Percentiles rank a stretch among this genome's conserved stretches.
Conservation (phyloP, 176 grass and related monocot species). For the Leersia perrieri region DNA sequence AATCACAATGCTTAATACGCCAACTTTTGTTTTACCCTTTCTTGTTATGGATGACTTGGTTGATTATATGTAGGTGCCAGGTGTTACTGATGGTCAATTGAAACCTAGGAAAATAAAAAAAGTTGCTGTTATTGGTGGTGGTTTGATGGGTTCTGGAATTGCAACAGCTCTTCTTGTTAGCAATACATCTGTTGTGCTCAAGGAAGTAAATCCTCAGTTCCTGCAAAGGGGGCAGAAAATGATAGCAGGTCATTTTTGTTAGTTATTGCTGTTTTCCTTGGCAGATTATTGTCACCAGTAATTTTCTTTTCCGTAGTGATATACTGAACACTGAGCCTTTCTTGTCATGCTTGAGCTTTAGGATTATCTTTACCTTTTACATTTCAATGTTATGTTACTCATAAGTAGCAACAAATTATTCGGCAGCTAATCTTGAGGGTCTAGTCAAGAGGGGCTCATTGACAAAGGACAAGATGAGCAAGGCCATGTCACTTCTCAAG, state of each 20-base stretch:
- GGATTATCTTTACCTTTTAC: not conserved
- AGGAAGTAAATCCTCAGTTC: slow-evolving; percentile 88
- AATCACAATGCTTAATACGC: not conserved
- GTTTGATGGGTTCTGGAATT: slow-evolving; percentile 99
- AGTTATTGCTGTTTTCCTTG: not conserved
- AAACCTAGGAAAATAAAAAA: slow-evolving; percentile 89
- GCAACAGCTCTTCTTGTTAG: slow-evolving; percentile 89
- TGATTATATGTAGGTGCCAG: slow-evolving; percentile 68
- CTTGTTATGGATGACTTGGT: slow-evolving; percentile 8
- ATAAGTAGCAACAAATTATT: not conserved
- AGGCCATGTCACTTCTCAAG: slow-evolving; percentile 82
- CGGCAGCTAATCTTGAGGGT: slow-evolving; percentile 83
- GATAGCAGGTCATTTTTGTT: slow-evolving; percentile 68
- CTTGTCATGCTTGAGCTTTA: not conserved
- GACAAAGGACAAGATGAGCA: slow-evolving; percentile 88
- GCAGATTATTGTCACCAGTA: not conserved
- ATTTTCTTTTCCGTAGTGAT: not conserved
- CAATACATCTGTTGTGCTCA: slow-evolving; percentile 81
- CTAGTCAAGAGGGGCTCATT: slow-evolving; percentile 87
- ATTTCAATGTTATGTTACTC: slow-evolving; percentile 12
- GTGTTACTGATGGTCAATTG: slow-evolving; percentile 84
- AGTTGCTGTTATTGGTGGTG: slow-evolving; percentile 95
- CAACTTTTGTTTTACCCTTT: not conserved
- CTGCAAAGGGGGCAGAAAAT: slow-evolving; percentile 84
- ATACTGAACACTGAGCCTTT: not conserved